A percentile compares a stretch with the other conserved stretches of the same genome.
phyloP scores from a whole-genome alignment of 371 early-diverging fungal species.

The Rhizopus microsporus region DNA sequence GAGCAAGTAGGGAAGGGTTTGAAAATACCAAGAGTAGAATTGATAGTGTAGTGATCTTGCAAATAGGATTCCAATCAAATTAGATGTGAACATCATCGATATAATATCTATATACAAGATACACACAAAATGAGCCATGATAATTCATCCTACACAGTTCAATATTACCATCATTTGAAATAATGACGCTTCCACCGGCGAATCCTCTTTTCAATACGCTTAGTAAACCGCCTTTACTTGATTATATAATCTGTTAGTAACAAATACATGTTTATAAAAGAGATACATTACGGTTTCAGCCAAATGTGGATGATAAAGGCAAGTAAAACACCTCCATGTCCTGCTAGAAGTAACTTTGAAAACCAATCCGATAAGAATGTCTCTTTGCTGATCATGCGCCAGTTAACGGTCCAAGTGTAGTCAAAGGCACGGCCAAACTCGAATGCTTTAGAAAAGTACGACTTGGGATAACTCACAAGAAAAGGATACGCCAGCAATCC shows the following conservation, averaged over 20 bases:
- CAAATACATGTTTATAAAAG: not conserved
- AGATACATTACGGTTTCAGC: constrained; percentile 44
- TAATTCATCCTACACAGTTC: not conserved
- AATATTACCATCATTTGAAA: constrained; percentile 43
- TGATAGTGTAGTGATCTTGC: constrained; percentile 92
- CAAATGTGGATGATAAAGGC: constrained; percentile 58
- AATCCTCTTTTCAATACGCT: constrained; percentile 47
- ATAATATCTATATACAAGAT: constrained; percentile 54
- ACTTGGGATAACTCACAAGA: constrained; percentile 51
- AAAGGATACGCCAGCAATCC: constrained; percentile 74
- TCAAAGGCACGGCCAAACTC: constrained; percentile 84
- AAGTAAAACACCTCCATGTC: constrained; percentile 63
- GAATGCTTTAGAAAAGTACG: constrained; percentile 80
- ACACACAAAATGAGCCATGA: constrained; percentile 18
- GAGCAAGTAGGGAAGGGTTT: constrained; percentile 81
- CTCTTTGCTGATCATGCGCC: constrained; percentile 78
- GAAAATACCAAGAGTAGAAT: constrained; percentile 94
- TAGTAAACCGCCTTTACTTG: constrained; percentile 55
- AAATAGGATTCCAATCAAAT: constrained; percentile 87
- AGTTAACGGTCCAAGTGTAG: constrained; percentile 94
- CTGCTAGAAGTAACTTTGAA: constrained; percentile 58
- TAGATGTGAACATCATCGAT: constrained; percentile 72
- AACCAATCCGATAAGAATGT: constrained; percentile 66
- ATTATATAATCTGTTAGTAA: constrained; percentile 10
- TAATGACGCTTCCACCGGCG: constrained; percentile 12